Evolutionary conservation across 805 yeast genomes (phyloP).

Genomic region (Zygosaccharomyces lentus): DNA sequence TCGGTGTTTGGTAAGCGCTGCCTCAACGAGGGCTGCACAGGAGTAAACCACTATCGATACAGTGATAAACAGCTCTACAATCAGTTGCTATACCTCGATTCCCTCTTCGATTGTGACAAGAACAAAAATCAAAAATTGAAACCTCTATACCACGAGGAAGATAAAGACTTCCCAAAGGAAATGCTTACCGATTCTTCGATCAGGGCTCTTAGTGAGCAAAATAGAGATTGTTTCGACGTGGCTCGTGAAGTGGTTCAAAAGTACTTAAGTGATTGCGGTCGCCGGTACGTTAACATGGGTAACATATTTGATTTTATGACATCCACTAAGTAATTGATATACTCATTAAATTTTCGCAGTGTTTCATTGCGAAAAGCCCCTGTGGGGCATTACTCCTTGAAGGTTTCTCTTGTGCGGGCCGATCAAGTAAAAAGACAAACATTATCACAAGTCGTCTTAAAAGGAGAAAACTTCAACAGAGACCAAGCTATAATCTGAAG

Average conservation of each 20-base stretch:
- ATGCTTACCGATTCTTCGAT: constrained; percentile 46
- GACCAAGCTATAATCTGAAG: not conserved
- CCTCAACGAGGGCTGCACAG: constrained; percentile 57
- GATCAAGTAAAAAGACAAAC: not conserved
- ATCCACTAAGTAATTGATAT: not conserved
- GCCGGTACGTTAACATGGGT: constrained; percentile 84
- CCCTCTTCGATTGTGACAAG: constrained; percentile 77
- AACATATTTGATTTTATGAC: constrained; percentile 64
- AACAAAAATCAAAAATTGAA: constrained; percentile 56
- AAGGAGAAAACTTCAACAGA: not conserved
- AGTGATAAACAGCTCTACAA: constrained; percentile 78
- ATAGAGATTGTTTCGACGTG: constrained; percentile 53
- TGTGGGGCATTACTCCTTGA: not conserved
- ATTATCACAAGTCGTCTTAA: not conserved
- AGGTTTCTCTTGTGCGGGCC: not conserved
- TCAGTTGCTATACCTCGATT: constrained; percentile 73
- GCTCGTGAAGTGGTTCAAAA: constrained; percentile 59
- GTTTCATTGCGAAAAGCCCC: not conserved
- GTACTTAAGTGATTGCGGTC: constrained; percentile 77
- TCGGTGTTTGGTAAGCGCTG: constrained; percentile 88
- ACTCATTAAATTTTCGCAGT: not conserved
- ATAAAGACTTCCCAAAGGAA: constrained; percentile 33
- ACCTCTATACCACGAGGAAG: constrained; percentile 45
- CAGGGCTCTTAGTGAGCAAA: constrained; percentile 75
- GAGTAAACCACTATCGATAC: constrained; percentile 74